Conservation (phyloP, 1,139 yeast genomes). For the Hansenula sp. region DNA sequence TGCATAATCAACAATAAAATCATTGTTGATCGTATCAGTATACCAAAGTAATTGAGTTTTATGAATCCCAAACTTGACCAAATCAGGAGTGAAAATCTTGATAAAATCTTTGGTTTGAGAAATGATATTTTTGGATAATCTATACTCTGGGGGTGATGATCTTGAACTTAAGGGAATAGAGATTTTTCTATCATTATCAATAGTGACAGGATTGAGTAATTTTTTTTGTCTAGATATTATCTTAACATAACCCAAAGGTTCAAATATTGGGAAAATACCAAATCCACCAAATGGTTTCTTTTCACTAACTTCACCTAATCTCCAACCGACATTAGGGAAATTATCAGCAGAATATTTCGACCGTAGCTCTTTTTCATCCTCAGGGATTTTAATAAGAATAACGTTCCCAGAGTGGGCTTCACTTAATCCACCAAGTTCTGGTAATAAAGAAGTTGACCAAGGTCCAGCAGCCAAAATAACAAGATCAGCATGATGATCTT, state of each 20-base stretch:
- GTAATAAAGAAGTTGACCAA: constrained; percentile 20
- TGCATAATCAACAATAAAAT: constrained; percentile 38
- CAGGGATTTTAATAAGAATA: constrained; percentile 27
- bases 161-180: constrained; percentile 27
- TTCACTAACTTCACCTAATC: constrained; percentile 24
- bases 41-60: constrained; percentile 37
- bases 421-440: constrained; percentile 27
- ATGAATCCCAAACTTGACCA: constrained; percentile 21
- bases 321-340: constrained; percentile 30
- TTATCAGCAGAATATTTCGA: constrained; percentile 26
- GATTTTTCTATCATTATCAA: constrained; percentile 11
- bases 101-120: constrained; percentile 23
- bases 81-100: constrained; percentile 25
- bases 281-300: constrained; percentile 18
- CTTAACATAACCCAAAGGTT: constrained; percentile 13
- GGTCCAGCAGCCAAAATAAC: constrained; percentile 20
- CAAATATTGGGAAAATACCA: constrained; percentile 24
- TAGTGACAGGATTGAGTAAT: constrained; percentile 25
- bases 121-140: constrained; percentile 18
- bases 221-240: constrained; percentile 22
- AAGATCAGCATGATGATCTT: constrained; percentile 25
- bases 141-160: constrained; percentile 20
- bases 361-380: constrained; percentile 25
- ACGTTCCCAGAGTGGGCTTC: constrained; percentile 36
- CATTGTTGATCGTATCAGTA: constrained; percentile 39